phyloP scores from a whole-genome alignment of 2,329 filamentous ascomycete species.

The Cordyceps militaris region DNA sequence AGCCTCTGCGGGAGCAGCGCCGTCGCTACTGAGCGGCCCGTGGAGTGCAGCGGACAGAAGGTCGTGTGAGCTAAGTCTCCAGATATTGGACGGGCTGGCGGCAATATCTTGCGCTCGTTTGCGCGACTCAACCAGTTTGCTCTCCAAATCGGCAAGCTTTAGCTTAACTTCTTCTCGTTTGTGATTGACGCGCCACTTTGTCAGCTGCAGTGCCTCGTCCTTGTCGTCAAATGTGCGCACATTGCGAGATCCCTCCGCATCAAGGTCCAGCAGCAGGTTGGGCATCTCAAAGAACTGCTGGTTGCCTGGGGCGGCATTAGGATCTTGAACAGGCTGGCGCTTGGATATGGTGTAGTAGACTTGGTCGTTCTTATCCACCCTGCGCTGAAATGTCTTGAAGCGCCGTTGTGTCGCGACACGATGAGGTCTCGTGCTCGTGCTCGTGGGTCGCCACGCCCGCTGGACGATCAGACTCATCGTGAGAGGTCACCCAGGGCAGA shows the following conservation, averaged over 20 bases:
- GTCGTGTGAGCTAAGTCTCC: slow-evolving; percentile 37
- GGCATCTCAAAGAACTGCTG: slow-evolving; percentile 34
- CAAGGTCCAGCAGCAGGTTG: slow-evolving; percentile 43
- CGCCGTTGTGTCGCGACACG: slow-evolving; percentile 8
- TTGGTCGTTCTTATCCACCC: slow-evolving; percentile 17
- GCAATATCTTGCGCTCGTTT: slow-evolving; percentile 20
- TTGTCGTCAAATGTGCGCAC: slow-evolving; percentile 35
- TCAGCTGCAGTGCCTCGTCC: slow-evolving; percentile 27
- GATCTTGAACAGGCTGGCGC: slow-evolving; percentile 10
- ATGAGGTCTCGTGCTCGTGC: slow-evolving; percentile 10
- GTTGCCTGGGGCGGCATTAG: neutral
- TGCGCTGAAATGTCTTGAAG: slow-evolving; percentile 12
- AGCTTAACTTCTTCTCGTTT: slow-evolving; percentile 19
- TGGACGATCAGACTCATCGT: slow-evolving; percentile 2
- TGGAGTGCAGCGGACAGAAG: slow-evolving; percentile 34
- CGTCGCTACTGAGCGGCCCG: slow-evolving; percentile 13
- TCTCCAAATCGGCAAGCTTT: slow-evolving; percentile 26
- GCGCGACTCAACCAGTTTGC: slow-evolving; percentile 22
- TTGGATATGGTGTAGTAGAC: slow-evolving; percentile 24
- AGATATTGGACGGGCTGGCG: slow-evolving; percentile 22
- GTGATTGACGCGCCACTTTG: slow-evolving; percentile 23
- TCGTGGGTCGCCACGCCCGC: slow-evolving; percentile 7
- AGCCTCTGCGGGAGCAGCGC: neutral
- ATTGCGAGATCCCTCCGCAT: slow-evolving; percentile 36
- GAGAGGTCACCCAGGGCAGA: neutral